A percentile compares a stretch with the other conserved stretches of the same genome.
Conservation (phyloP, 2,329 filamentous ascomycete species). For the Penicillium crustosum region DNA sequence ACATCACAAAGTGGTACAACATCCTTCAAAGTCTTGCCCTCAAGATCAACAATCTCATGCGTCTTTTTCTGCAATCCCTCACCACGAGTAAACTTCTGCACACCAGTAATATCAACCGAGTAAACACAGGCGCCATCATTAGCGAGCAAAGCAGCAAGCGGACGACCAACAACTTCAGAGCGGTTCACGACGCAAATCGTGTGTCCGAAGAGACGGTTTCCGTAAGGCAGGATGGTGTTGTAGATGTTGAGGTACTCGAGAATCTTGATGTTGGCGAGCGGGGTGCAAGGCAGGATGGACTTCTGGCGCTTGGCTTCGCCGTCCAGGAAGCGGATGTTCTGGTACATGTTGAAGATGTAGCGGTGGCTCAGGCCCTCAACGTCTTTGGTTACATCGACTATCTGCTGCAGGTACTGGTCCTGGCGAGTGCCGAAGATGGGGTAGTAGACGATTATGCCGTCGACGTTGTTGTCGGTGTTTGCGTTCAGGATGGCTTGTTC, state of each 20-base stretch:
- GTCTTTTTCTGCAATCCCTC: slow-evolving; percentile 79
- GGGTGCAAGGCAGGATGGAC: slow-evolving; percentile 92
- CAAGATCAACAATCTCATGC: slow-evolving; percentile 83
- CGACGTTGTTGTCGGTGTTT: slow-evolving; percentile 73
- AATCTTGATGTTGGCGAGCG: slow-evolving; percentile 94
- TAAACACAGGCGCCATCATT: slow-evolving; percentile 97
- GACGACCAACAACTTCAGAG: slow-evolving; percentile 91
- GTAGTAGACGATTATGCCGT: slow-evolving; percentile 97
- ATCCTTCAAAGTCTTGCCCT: slow-evolving; percentile 75
- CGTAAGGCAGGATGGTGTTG: slow-evolving; percentile 88
- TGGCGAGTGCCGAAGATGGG: slow-evolving; percentile 90
- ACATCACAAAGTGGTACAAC: slow-evolving; percentile 88
- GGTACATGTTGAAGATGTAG: slow-evolving; percentile 99
- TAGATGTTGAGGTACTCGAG: slow-evolving; percentile 94
- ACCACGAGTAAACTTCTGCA: slow-evolving; percentile 89
- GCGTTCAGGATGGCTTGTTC: slow-evolving; percentile 85
- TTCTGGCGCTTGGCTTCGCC: slow-evolving; percentile 67
- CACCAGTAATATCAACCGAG: slow-evolving; percentile 86
- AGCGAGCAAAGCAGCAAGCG: slow-evolving; percentile 85
- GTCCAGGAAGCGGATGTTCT: slow-evolving; percentile 94
- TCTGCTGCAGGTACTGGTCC: slow-evolving; percentile 94
- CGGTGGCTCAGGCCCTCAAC: slow-evolving; percentile 92
- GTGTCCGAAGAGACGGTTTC: slow-evolving; percentile 88
- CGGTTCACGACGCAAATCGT: slow-evolving; percentile 96
- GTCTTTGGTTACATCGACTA: slow-evolving; percentile 85